Base-by-base conservation (phyloP, 176 grass and related monocot genomes). In the Lolium multiflorum region DNA sequence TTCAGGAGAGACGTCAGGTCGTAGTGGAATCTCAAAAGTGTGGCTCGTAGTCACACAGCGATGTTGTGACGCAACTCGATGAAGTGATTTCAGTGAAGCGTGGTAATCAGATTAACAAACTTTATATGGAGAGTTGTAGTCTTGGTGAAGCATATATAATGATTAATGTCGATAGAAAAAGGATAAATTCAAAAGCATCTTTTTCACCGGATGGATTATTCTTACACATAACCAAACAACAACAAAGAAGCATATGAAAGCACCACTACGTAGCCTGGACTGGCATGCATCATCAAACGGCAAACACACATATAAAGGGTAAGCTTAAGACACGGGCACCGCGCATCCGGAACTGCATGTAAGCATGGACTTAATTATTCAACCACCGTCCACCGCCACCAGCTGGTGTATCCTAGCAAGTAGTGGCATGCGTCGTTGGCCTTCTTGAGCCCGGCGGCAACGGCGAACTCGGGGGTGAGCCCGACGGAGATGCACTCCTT, bases 341-440 rank as follows among this genome's bases (percentile, higher is more conserved):
- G 47, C 26, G 62, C 44, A 26, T 68, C 79, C 28, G 62, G 44
- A 62, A 49, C 63, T 52, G 31, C 31, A 46, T 57, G 65, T 15
- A 22, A 5, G 38, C 41, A 61, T 25, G 58, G 14, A 82, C 80
- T 88, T 83, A 35, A 65, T 65, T 65, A 88, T 88, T 82, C 13
- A 70, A 44, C 44, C 13, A 69, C 79, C 38, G 14, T 43, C 55
- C 46, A 47, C 46, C 16, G 7, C 47, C 3, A 54, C 22, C 47
- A 51, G 71, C 71, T 43, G 7, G 28, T 43, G n/a, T 51, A 76
- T 51, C 51, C 47, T 17, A 54, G 75, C 22, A 50, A 86, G 89
- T 90, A 89, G 46, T 74, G 81, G 83, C 96, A 92, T 3, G 89
- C 91, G 88, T 92, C n/a, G 81, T 91, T 98, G 63, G 96, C 93